Evolutionary conservation across 306 rosid genomes (phyloP).

Genomic region (Ormosia semicastrata): DNA sequence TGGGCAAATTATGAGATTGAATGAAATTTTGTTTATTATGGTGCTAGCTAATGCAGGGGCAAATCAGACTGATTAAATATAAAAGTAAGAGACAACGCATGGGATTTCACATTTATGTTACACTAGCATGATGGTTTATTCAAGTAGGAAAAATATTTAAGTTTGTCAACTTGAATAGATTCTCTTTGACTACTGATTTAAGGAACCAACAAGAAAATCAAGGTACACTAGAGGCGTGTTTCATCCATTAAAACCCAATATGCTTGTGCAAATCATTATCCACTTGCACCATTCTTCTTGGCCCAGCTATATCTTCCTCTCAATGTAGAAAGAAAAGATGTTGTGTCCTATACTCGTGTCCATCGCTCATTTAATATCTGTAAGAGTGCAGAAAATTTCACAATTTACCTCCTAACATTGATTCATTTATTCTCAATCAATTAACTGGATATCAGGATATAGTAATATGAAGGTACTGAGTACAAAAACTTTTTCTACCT

Average conservation of each 20-base stretch:
- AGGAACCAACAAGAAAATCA: background rate
- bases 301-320: no score
- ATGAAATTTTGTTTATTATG: background rate
- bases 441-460: background rate
- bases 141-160: no score
- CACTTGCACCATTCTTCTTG: no score
- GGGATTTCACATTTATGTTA: background rate
- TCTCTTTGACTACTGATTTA: background rate
- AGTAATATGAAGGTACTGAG: background rate
- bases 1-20: background rate
- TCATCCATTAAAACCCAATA: background rate
- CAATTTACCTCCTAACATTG: conserved; percentile 9
- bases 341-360: background rate
- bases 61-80: background rate
- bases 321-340: background rate
- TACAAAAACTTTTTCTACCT: background rate
- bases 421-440: background rate
- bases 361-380: background rate
- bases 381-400: background rate
- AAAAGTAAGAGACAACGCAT: background rate
- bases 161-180: background rate
- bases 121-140: background rate
- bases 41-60: no score
- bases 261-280: background rate
- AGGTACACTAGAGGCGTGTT: no score